Conservation (phyloP, 768 basidiomycete species). For the Gymnopilus junonius region DNA sequence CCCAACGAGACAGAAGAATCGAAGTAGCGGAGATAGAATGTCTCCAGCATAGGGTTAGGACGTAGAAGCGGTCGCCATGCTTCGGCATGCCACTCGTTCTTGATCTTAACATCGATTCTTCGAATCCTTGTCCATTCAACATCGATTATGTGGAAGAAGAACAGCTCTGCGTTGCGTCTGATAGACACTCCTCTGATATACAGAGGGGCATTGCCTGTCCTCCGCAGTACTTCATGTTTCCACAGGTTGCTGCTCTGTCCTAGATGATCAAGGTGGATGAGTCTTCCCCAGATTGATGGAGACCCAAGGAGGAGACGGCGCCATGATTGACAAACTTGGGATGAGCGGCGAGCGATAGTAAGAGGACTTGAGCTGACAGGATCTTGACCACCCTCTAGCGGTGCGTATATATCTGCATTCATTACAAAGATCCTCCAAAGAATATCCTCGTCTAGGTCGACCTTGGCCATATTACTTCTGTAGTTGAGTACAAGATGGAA, state of each 20-base stretch:
- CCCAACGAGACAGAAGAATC: background rate
- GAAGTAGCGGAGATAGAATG: no score
- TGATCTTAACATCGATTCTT: no score
- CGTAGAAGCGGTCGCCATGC: no score
- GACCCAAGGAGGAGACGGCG: constrained; percentile 9
- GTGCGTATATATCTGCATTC: background rate
- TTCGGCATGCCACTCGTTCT: no score
- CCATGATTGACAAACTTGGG: constrained; percentile 13
- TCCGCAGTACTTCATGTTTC: background rate
- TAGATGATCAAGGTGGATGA: background rate
- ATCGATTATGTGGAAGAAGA: no score
- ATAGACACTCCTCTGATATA: background rate
- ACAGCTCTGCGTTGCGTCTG: no score
- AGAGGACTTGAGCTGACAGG: background rate
- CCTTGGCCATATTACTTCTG: no score
- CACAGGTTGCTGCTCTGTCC: background rate
- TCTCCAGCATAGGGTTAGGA: no score
- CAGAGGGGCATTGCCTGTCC: background rate
- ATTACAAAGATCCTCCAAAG: background rate
- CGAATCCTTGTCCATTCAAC: no score
- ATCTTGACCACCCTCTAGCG: background rate
- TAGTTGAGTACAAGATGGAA: background rate
- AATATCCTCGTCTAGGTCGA: background rate
- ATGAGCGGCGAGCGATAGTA: background rate
- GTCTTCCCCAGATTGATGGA: constrained; percentile 1